Conservation (phyloP, 2,329 filamentous ascomycete genomes). For the Zymoseptoria crescenta region DNA sequence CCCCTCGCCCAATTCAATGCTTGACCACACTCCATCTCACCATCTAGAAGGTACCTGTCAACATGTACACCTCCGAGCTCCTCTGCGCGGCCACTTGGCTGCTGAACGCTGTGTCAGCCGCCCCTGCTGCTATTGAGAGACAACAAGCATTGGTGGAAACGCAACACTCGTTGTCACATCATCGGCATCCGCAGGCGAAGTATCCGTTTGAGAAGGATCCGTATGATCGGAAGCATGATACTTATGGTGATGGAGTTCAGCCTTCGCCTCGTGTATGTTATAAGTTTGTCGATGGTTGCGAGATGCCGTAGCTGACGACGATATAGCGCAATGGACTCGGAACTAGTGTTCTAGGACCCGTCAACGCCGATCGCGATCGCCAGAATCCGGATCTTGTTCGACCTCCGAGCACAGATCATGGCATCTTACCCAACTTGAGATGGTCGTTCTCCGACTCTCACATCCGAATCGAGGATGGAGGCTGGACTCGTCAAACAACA, state of each 20-base stretch:
- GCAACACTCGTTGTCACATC: background rate
- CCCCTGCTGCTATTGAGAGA: background rate
- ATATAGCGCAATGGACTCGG: conserved; percentile 38
- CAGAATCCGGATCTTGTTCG: conserved; percentile 65
- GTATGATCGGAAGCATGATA: conserved; percentile 55
- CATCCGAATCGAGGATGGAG: conserved; percentile 55
- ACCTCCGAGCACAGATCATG: conserved; percentile 65
- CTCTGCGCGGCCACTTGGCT: background rate
- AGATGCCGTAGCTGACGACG: background rate
- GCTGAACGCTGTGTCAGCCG: background rate
- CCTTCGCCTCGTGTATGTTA: conserved; percentile 49
- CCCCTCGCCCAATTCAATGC: background rate
- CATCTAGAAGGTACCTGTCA: background rate
- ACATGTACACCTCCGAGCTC: background rate
- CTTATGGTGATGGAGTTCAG: conserved; percentile 52
- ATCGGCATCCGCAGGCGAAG: conserved; percentile 32
- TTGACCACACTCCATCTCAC: background rate
- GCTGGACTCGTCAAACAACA: conserved; percentile 70
- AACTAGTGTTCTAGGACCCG: conserved; percentile 59
- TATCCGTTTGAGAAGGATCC: conserved; percentile 58
- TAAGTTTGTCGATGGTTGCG: background rate
- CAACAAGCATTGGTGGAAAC: background rate
- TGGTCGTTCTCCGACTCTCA: conserved; percentile 49
- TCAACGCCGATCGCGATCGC: conserved; percentile 58
- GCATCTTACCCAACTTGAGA: conserved; percentile 61